A percentile compares a stretch with the other conserved stretches of the same genome.
Conservation (phyloP, 192 early-diverging fungal genomes). For the Gigaspora rosea region DNA sequence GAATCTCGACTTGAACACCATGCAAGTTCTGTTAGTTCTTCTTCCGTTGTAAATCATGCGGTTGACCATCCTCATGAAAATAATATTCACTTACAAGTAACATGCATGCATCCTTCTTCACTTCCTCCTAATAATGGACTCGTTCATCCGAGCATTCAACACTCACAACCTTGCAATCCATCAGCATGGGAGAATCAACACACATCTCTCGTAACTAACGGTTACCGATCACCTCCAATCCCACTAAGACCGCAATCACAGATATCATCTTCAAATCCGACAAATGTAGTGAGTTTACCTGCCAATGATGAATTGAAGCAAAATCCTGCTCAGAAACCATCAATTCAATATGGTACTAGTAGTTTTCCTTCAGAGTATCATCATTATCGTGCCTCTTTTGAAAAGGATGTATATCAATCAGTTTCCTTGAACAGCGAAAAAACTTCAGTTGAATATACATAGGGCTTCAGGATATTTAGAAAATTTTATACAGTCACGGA, state of each 20-base stretch:
- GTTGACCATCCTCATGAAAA: too few species aligned
- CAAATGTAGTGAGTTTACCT: neutral
- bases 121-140: too few species aligned
- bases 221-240: neutral
- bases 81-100: too few species aligned
- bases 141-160: too few species aligned
- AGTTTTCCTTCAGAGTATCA: conserved; percentile 11
- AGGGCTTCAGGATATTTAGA: too few species aligned
- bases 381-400: conserved; percentile 9
- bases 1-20: neutral
- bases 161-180: too few species aligned
- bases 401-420: conserved; percentile 11
- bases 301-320: neutral
- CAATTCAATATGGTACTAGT: neutral
- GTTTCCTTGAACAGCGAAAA: neutral
- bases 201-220: neutral
- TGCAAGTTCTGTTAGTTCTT: neutral
- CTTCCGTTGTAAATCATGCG: neutral
- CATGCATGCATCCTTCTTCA: too few species aligned
- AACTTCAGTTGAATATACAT: neutral
- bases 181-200: too few species aligned
- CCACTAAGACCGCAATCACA: neutral
- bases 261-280: neutral
- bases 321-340: neutral
- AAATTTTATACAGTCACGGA: too few species aligned